These are phyloP conservation scores for Colletotrichum abscissum DNA, from an alignment of 2,329 filamentous ascomycete species.

Conservation along the genomic window DNA sequence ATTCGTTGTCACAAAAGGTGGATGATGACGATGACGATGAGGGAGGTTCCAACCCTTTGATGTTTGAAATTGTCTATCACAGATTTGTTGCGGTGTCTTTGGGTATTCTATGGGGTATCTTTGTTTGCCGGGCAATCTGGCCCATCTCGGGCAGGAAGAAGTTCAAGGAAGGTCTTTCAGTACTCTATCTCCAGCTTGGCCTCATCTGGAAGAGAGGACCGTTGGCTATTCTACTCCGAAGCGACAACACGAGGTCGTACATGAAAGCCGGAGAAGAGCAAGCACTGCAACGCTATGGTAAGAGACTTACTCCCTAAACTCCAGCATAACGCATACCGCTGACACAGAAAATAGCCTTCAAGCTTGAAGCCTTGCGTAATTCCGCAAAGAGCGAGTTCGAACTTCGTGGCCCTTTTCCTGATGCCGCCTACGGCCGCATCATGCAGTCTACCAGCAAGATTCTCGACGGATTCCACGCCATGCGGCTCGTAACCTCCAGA, in stretches of 20 bases:
- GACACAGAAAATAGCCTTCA: conserved; percentile 57
- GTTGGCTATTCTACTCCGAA: conserved; percentile 76
- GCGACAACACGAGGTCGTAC: conserved; percentile 71
- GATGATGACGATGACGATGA: conserved; percentile 89
- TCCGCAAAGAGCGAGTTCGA: conserved; percentile 89
- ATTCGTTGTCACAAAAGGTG: conserved; percentile 85
- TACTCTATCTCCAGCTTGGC: conserved; percentile 95
- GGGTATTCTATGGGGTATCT: conserved; percentile 91
- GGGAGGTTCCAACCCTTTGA: conserved; percentile 84
- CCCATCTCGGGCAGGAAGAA: conserved; percentile 91
- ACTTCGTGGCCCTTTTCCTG: conserved; percentile 86
- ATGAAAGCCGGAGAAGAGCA: conserved; percentile 91
- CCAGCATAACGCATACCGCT: not conserved
- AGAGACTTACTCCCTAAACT: conserved; percentile 21
- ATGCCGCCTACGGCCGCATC: conserved; percentile 77
- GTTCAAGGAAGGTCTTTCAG: conserved; percentile 87
- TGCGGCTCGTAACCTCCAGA: conserved; percentile 92
- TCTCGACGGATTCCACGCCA: conserved; percentile 93
- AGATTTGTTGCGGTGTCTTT: conserved; percentile 87
- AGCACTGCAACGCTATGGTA: conserved; percentile 82
- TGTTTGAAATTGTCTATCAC: conserved; percentile 88
- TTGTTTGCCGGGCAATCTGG: conserved; percentile 91
- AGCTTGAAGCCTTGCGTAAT: conserved; percentile 77
- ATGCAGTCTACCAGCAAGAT: conserved; percentile 85
- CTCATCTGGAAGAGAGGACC: conserved; percentile 97